Conservation (phyloP, 495 filamentous ascomycete genomes). For the Podospora pseudocomata region DNA sequence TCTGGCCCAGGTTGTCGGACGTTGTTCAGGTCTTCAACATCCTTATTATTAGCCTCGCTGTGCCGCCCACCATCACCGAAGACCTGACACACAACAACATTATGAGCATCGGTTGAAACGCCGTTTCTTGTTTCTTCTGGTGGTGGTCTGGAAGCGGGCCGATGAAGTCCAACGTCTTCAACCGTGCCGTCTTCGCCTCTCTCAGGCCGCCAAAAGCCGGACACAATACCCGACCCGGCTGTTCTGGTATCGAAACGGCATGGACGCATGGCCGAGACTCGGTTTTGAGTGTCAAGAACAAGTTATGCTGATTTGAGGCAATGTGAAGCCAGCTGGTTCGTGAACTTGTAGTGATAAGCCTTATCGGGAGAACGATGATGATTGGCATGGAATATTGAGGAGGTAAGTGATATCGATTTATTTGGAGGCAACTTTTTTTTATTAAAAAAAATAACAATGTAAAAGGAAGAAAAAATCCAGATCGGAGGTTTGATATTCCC, state of each 20-base stretch:
- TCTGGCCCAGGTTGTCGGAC: constrained; percentile 1
- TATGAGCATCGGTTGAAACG: constrained; percentile 10
- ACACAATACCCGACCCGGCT: constrained; percentile 34
- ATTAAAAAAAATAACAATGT: too few relatives aligned
- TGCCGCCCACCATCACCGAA: constrained; percentile 3
- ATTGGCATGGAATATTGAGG: too few relatives aligned
- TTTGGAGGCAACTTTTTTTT: too few relatives aligned
- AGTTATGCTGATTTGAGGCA: background rate
- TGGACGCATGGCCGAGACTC: background rate
- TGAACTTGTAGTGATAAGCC: background rate
- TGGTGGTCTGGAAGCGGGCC: constrained; percentile 21
- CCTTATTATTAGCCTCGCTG: constrained; percentile 17
- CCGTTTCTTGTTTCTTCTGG: constrained; percentile 12
- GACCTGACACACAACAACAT: constrained; percentile 4
- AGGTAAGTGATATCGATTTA: too few relatives aligned
- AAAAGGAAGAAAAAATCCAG: background rate
- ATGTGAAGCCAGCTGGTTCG: background rate
- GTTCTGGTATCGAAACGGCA: constrained; percentile 18
- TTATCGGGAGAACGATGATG: background rate
- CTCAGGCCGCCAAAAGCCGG: constrained; percentile 26
- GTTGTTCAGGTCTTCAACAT: constrained; percentile 1
- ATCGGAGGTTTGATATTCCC: background rate
- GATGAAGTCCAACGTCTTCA: constrained; percentile 19
- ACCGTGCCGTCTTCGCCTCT: constrained; percentile 32
- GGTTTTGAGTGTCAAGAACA: background rate